Conservation (phyloP, 345 rosid genomes). For the Populus pruinosa region DNA sequence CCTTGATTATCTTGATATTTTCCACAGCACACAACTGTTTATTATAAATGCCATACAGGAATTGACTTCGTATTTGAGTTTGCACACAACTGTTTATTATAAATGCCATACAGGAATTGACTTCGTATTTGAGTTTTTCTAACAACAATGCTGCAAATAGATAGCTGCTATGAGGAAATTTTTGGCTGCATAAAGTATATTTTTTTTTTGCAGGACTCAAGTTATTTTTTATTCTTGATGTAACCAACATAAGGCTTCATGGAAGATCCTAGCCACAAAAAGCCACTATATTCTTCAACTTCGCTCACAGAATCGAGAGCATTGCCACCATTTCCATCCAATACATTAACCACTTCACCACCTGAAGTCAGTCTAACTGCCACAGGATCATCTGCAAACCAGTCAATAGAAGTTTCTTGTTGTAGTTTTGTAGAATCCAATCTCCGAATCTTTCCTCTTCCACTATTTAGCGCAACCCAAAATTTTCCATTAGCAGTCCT, state of each 20-base stretch:
- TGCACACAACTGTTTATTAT: no score
- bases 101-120: no score
- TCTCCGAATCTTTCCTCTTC: slow-evolving; percentile 22
- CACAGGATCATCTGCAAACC: slow-evolving; percentile 41
- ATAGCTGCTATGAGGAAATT: no score
- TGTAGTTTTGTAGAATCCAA: no score
- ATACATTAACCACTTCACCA: slow-evolving; percentile 54
- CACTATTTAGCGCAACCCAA: slow-evolving; percentile 55
- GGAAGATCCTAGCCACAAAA: slow-evolving; percentile 69
- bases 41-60: no score
- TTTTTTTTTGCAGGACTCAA: no score
- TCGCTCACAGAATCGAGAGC: slow-evolving; percentile 59
- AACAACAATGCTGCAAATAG: no score
- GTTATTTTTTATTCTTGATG: neutral
- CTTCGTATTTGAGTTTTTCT: no score
- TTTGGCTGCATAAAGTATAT: no score
- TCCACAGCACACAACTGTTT: no score
- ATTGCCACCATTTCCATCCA: slow-evolving; percentile 35
- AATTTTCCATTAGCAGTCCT: slow-evolving; percentile 53
- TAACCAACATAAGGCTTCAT: slow-evolving; percentile 34
- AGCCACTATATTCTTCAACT: slow-evolving; percentile 63
- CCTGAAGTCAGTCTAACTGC: slow-evolving; percentile 50
- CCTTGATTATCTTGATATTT: no score
- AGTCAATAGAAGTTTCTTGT: slow-evolving; percentile 25
- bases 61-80: no score